A percentile compares a stretch with the other conserved stretches of the same genome.
Evolutionary conservation across 345 rosid species (phyloP).

Genomic region (Sisymbrium altissimum): DNA sequence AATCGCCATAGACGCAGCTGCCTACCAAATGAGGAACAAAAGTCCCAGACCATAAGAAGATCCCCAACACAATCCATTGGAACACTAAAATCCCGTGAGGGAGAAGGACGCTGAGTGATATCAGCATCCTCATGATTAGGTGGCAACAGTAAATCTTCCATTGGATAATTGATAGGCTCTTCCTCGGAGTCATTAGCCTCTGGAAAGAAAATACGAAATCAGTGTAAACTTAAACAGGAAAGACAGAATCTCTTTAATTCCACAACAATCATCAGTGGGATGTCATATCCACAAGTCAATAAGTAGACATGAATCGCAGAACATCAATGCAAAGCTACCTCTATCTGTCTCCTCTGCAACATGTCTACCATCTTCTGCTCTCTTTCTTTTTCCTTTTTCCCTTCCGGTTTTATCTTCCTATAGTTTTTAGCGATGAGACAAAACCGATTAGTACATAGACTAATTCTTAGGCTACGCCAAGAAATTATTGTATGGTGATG

Average conservation of each 20-base stretch:
- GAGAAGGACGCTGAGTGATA: conserved; percentile 69
- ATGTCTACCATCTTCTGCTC: conserved; percentile 47
- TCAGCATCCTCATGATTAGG: conserved; percentile 66
- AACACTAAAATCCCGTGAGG: conserved; percentile 73
- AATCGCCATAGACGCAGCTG: conserved; percentile 69
- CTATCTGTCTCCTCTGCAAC: conserved; percentile 31
- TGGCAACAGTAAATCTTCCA: conserved; percentile 80
- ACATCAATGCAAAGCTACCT: conserved; percentile 28
- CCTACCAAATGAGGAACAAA: conserved; percentile 79
- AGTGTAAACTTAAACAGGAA: neutral
- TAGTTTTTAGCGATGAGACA: conserved; percentile 1
- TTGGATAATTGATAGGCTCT: conserved; percentile 71
- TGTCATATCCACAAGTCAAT: neutral
- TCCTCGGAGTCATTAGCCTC: conserved; percentile 41
- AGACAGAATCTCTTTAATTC: neutral
- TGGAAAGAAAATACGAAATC: conserved; percentile 36
- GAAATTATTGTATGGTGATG: conserved; percentile 27
- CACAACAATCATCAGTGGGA: conserved; percentile 3
- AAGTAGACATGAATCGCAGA: neutral
- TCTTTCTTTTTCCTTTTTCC: conserved; percentile 56
- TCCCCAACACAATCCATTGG: conserved; percentile 76
- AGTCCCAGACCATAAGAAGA: conserved; percentile 96
- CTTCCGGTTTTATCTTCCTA: conserved; percentile 52
- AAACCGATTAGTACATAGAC: conserved; percentile 5
- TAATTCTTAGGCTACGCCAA: neutral